These are phyloP conservation scores for Fraxinus latifolia DNA, from an alignment of 305 asterid genomes.

Conservation along the genomic window DNA sequence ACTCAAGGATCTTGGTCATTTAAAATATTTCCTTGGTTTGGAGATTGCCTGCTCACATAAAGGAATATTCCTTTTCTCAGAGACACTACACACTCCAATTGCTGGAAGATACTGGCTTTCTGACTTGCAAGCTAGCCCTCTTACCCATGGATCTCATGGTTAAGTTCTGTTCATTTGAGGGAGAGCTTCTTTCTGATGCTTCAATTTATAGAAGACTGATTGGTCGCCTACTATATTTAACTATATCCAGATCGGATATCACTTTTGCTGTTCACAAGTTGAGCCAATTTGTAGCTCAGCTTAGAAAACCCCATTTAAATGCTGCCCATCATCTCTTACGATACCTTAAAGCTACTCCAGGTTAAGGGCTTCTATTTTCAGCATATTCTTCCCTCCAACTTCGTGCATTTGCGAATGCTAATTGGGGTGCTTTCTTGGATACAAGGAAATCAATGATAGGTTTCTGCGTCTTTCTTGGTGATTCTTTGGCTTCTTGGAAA, in stretches of 20 bases:
- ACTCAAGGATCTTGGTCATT: too few species aligned
- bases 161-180: background rate
- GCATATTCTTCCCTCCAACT: background rate
- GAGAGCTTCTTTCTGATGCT: background rate
- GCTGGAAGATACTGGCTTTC: background rate
- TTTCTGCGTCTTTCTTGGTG: background rate
- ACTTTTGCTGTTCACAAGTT: background rate
- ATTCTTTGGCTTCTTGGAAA: background rate
- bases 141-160: background rate
- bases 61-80: background rate
- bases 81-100: background rate
- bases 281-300: background rate
- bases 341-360: background rate
- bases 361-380: background rate
- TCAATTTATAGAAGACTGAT: background rate
- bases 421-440: constrained; percentile 8
- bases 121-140: background rate
- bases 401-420: background rate
- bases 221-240: background rate
- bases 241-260: background rate
- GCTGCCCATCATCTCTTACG: background rate
- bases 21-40: too few species aligned
- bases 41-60: background rate
- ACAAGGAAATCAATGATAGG: background rate
- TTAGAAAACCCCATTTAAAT: background rate